phyloP scores from a whole-genome alignment of 179 eudicot species.

The Carnegiea gigantea region DNA sequence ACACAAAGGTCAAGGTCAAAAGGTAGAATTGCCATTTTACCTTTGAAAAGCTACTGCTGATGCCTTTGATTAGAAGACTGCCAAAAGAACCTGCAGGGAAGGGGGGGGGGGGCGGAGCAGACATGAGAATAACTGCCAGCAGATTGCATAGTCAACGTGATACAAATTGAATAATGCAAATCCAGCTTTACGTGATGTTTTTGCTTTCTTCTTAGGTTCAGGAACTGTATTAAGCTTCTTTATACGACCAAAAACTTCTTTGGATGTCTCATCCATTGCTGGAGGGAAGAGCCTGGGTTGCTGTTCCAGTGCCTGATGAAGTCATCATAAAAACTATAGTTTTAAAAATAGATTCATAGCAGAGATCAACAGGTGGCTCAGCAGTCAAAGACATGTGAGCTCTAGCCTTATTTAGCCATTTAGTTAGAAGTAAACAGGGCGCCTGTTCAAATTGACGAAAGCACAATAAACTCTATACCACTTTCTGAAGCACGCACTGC shows the following conservation, averaged over 20 bases:
- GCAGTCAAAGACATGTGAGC: not conserved
- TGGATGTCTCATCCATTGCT: constrained; percentile 59
- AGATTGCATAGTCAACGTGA: constrained; percentile 13
- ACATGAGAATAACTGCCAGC: constrained; percentile 13
- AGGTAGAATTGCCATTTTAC: constrained; percentile 30
- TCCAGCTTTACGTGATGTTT: constrained; percentile 52
- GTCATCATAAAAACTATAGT: constrained; percentile 10
- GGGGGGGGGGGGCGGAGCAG: constrained; percentile 8
- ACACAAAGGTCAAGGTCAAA: not conserved
- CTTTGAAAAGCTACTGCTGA: constrained; percentile 52
- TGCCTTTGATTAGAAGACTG: constrained; percentile 49
- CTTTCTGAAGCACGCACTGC: constrained; percentile 47
- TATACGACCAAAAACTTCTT: constrained; percentile 76
- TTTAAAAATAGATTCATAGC: not conserved
- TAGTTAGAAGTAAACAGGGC: not conserved
- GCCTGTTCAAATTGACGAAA: not conserved
- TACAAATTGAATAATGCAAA: constrained; percentile 14
- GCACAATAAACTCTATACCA: constrained; percentile 39
- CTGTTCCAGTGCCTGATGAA: constrained; percentile 37
- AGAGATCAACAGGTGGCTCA: not conserved
- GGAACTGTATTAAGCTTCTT: constrained; percentile 67
- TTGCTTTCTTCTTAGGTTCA: constrained; percentile 65
- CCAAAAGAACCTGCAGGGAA: constrained; percentile 62
- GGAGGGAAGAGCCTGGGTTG: constrained; percentile 43
- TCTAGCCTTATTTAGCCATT: not conserved